Base-by-base conservation (phyloP, 2,329 filamentous ascomycete species). In the Onygenales sp. region DNA sequence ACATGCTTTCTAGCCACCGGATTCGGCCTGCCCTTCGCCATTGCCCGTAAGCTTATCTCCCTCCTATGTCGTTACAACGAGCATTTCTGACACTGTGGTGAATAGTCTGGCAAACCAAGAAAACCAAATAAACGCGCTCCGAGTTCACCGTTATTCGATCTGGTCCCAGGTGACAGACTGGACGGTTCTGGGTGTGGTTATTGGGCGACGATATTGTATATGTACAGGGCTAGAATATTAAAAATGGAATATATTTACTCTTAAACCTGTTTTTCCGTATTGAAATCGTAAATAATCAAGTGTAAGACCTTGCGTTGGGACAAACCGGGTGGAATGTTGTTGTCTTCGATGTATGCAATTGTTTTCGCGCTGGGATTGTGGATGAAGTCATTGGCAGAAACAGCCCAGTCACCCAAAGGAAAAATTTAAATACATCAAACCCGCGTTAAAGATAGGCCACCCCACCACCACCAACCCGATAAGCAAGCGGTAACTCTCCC, bases 61-160 rank as follows among this genome's bases (percentile, higher is more conserved):
- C 9, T 27, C 36, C 6, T 47, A 17, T 39, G 9, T 17, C 14
- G 4, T 38, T 38, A 41, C 43, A 46, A 27, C 44, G 33, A 33
- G 17, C 31, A 21, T 31, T 54, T 51, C 61, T 66, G 57, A 69
- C 65, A 63, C 63, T 51, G 53, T 46, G 35, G 33, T 45, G 42
- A 48, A 64, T 67, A 85, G 82, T 83, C 67, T 85, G 82, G 82
- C 82, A 85, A 74, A 81, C 78, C 58, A 77, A 81, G 71, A 85
- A 85, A 78, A 81, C 81, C 73, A 66, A 64, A 58, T 70, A 71
- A 68, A 56, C 48, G 57, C 55, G 60, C 53, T 45, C 33, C 10
- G 17, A 7, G 36, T 49, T 11, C 39, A 33, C 21, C 38, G 33
- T 41, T 41, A 49, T 49, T 49, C 11, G 21, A 27, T 33, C 47